Evolutionary conservation across 495 filamentous ascomycete species (phyloP), one percentile per base, ranked within the genome.

Genomic region (Tuber indicum): DNA sequence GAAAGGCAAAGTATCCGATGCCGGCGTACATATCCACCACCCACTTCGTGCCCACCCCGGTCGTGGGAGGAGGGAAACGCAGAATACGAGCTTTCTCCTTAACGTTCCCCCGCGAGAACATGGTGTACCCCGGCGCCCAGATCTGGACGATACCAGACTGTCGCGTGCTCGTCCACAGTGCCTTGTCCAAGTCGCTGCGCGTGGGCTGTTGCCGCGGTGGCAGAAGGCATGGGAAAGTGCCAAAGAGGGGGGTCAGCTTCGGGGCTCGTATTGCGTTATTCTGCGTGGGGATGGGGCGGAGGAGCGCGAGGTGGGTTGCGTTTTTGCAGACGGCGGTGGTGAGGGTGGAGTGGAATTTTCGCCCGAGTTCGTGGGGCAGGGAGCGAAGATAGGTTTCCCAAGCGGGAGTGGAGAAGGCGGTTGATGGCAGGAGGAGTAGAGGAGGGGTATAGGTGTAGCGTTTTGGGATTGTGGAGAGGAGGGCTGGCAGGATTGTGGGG

Each of bases 1-100:
- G 90, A 78, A 97, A 95, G 23, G 91, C 88, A 84, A 97, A 98
- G 84, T 98, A 98, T 2, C 94, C 94, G 77, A 98, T 96, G 0
- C 94, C 94, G 3, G 92, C 92, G 86, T 94, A 97, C 79, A 98
- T 85, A 83, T 98, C 94, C 0, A 96, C 89, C 0, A 92, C 93
- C 72, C 86, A 87, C 26, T 84, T 84, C 43, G 86, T 84, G 42
- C 42, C 42, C 2, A 49, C 69, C 14, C 85, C 76, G 2, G 66
- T 32, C 14, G 39, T 46, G 12, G 58, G 58, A 32, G n/a, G 26
- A 10, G 78, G 72, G 23, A 83, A 66, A 0, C 70, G 75, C 42
- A 95, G 84, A 1, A 98, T 84, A 16, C 94, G 86, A 0, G 91
- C 89, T 81, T 98, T 98, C 84, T 98, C 94, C n/a, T 88, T 91